Conservation (phyloP, 169 alveolate species). For the Cryptosporidium parvum region DNA sequence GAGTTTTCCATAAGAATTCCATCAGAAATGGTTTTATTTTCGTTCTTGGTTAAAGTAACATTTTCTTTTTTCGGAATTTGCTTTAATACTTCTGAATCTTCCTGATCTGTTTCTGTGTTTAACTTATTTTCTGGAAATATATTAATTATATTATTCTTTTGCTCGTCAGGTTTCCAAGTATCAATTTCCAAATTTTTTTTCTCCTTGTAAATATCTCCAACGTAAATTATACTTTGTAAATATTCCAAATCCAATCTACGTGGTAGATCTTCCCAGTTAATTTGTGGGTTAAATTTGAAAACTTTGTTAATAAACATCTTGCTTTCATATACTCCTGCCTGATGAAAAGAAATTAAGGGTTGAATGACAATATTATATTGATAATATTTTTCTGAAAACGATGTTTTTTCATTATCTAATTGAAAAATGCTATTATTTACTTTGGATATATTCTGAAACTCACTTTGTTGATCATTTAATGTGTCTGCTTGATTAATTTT, state of each 20-base stretch:
- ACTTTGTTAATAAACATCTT: constrained; percentile 34
- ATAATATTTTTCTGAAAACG: background rate
- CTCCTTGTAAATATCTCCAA: background rate
- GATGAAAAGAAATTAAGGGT: constrained; percentile 43
- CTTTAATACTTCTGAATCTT: background rate
- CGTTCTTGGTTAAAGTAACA: background rate
- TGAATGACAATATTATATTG: constrained; percentile 23
- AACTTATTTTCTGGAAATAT: constrained; percentile 12
- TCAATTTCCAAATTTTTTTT: background rate
- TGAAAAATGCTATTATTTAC: background rate
- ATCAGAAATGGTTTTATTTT: background rate
- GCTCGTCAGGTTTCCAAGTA: constrained; percentile 5
- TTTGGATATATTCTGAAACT: background rate
- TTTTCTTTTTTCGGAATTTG: background rate
- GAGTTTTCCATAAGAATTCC: background rate
- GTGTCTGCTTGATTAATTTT: background rate
- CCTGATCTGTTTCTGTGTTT: constrained; percentile 12
- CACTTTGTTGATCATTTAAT: background rate
- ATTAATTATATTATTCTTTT: constrained; percentile 15
- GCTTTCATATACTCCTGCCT: constrained; percentile 70
- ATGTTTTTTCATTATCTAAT: background rate
- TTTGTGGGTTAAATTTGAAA: background rate
- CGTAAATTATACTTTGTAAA: constrained; percentile 42
- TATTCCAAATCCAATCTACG: constrained; percentile 25
- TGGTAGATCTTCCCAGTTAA: constrained; percentile 53